Percentiles rank a stretch among this genome's conserved stretches.
Conservation (phyloP, 139 green algal species). For the Closterium sp. region DNA sequence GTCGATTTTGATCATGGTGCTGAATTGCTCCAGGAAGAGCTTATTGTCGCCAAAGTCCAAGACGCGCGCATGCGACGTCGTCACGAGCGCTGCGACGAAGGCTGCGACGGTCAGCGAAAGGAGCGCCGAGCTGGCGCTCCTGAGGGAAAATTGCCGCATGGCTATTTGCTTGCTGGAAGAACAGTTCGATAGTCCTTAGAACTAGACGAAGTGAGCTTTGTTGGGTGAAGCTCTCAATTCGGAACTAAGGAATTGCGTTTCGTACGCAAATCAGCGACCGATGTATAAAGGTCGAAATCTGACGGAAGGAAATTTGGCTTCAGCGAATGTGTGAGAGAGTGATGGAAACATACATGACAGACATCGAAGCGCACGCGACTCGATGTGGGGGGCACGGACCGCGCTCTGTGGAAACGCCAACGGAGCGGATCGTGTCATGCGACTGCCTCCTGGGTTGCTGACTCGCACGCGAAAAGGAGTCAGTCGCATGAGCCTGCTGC, state of each 20-base stretch:
- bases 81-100: background rate
- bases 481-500: background rate
- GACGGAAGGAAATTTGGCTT: no score
- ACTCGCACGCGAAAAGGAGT: background rate
- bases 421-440: background rate
- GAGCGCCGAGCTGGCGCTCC: background rate
- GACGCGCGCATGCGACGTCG: background rate
- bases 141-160: background rate
- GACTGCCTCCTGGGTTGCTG: background rate
- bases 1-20: background rate
- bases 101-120: background rate
- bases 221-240: background rate
- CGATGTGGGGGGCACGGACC: background rate
- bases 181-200: no score
- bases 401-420: background rate
- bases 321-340: background rate
- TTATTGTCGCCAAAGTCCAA: background rate
- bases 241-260: background rate
- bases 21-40: background rate
- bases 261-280: background rate
- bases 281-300: no score
- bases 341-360: background rate
- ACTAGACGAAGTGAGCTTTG: no score
- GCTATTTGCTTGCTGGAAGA: background rate
- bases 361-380: background rate